Conservation (phyloP, 306 rosid genomes). For the Adenanthera pavonina region DNA sequence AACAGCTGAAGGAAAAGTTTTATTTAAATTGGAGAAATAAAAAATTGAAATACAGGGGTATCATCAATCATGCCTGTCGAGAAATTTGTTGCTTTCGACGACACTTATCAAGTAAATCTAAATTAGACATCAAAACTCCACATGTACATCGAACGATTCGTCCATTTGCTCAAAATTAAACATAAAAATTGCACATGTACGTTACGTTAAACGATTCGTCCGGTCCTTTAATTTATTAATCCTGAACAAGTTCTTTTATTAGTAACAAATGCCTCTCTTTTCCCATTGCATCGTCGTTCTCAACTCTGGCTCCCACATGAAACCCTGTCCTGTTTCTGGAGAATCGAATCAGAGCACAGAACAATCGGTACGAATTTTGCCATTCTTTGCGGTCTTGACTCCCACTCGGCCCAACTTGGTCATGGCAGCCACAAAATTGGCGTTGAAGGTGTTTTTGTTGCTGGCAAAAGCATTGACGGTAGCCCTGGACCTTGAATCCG, state of each 20-base stretch:
- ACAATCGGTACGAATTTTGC: constrained; percentile 73
- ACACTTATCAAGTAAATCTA: neutral
- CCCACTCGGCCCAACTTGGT: constrained; percentile 85
- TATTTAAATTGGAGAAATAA: neutral
- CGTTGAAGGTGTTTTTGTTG: constrained; percentile 43
- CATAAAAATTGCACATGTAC: constrained; percentile 27
- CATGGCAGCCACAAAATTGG: constrained; percentile 63
- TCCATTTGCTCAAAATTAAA: neutral
- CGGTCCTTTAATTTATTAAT: neutral
- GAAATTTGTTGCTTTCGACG: constrained; percentile 1
- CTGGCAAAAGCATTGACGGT: constrained; percentile 61
- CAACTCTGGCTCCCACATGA: neutral
- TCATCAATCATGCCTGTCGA: constrained; percentile 3
- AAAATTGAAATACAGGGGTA: neutral
- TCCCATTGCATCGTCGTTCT: neutral
- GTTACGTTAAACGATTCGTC: neutral
- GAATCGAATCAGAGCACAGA: constrained; percentile 53
- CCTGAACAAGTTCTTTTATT: neutral
- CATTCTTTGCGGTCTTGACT: constrained; percentile 58
- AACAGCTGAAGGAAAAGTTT: neutral
- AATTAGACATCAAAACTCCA: constrained; percentile 21
- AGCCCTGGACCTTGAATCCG: constrained; percentile 58
- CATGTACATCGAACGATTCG: constrained; percentile 34
- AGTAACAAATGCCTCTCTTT: neutral
- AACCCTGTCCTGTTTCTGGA: neutral